Base-by-base conservation (phyloP, 192 early-diverging fungal genomes). In the Backusella westeae region DNA sequence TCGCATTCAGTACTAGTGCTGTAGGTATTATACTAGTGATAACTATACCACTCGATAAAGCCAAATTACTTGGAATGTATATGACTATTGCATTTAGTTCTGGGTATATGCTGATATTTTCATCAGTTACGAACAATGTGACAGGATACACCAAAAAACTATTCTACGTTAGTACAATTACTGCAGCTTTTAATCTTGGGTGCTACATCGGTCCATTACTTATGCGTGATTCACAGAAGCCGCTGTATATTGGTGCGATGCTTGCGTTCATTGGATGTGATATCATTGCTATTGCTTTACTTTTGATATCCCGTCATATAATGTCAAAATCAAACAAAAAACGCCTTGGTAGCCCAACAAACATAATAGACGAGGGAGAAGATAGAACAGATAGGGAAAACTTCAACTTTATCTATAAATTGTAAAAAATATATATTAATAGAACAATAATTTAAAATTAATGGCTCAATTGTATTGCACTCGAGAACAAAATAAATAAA, bases 1-100 rank as follows among this genome's bases (percentile, higher is more conserved):
- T 23, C 4, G 23, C 69, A 7, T 21, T 76, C 0, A 0, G 29
- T 52, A 8, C 34, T 26, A 38, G 75, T n/a, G 73, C 38, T 7
- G 1, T 80, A 39, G 79, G 75, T 19, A 34, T 80, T 19, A 59
- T 80, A 10, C 39, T 80, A n/a, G 35, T 80, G 3, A 41, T 76
- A 34, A 42, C 35, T 38, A 72, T 75, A 4, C 73, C 69, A 4
- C 4, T 65, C 15, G 44, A 26, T 71, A 35, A 44, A 38, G 68
- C 74, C 74, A 75, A 75, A 29, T 38, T 79, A 21, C 1, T 71
- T 17, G 78, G 78, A 52, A 59, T 79, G 15, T 79, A 79, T 41
- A 4, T 74, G 15, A 26, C 23, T 34, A 67, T 53, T 19, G 35
- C 68, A 10, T 79, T 71, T 66, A 41, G 32, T 4, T 34, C 72